Base-by-base conservation (phyloP, 306 rosid genomes). In the Dryas octopetala region DNA sequence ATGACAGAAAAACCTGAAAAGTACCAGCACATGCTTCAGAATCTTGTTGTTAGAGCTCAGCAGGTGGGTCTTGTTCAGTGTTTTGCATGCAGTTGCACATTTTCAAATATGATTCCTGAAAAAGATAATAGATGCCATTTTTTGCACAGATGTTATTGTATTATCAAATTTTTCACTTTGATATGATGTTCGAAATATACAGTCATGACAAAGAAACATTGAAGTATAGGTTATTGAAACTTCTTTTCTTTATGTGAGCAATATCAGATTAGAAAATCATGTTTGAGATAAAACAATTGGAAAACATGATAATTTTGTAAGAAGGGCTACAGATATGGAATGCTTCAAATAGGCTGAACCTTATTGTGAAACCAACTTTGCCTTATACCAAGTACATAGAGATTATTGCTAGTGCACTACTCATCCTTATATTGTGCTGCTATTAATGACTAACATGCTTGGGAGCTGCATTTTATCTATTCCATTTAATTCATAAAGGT, bases 21-120 rank as follows among this genome's bases (percentile, higher is more conserved):
- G 79, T 96, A 96, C 88, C 99, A 96, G 59, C 80, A 90, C 83
- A 90, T 92, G 93, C 97, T 96, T 85, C 98, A 96, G 81, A 92
- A 85, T 88, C 98, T 96, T 70, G 86, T 96, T 60, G 91, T 92
- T 66, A 89, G 88, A 86, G 99, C 99, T 81, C 99, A 96, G 85
- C 99, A 96, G 99, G 99, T 96, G 87, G 78, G 75, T n/a, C 16
- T 23, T 70, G 67, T 68, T 67, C 73, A 66, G 64, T 83, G 47
- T 74, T 61, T 70, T 74, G 72, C 75, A 69, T 78, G 78, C 68
- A 75, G 59, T 64, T 32, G 43, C 53, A 57, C 66, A 38, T 41
- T 15, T 54, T 69, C 45, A 6, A 4, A 70, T 40, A 53, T 70
- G 60, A 41, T 44, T 54, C 50, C 54, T 44, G 50, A 43, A 63